phyloP scores from a whole-genome alignment of 2,329 filamentous ascomycete species.

The Penicillium sclerotigenum region DNA sequence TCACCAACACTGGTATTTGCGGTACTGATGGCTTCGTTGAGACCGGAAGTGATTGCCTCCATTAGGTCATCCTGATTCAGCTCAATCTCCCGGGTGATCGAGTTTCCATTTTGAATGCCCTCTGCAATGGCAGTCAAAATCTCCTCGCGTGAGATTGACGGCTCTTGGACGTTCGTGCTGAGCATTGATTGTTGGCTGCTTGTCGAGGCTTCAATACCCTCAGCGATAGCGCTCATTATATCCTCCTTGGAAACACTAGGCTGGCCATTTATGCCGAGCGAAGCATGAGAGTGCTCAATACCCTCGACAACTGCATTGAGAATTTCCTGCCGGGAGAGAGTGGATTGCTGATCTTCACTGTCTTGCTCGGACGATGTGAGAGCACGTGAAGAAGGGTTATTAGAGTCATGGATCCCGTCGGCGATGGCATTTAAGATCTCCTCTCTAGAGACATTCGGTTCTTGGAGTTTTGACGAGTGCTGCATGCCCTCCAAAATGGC shows the following conservation, averaged over 20 bases:
- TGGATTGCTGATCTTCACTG: not conserved
- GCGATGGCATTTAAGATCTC: conserved; percentile 9
- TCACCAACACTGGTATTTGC: conserved; percentile 54
- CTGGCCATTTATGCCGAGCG: not conserved
- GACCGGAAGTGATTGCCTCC: conserved; percentile 56
- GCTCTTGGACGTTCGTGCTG: conserved; percentile 35
- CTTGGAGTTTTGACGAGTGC: not conserved
- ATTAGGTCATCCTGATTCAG: conserved; percentile 54
- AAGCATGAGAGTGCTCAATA: conserved; percentile 4
- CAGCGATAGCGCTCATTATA: conserved; percentile 18
- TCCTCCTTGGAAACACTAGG: conserved; percentile 9
- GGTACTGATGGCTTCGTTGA: conserved; percentile 53
- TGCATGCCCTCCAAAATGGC: conserved; percentile 2
- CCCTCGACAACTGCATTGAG: conserved; percentile 5
- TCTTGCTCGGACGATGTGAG: not conserved
- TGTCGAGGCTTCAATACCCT: conserved; percentile 18
- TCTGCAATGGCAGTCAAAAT: conserved; percentile 59
- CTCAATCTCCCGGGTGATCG: conserved; percentile 58
- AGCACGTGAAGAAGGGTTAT: not conserved
- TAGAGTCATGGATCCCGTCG: conserved; percentile 5
- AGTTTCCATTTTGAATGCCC: conserved; percentile 51
- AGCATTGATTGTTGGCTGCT: conserved; percentile 37
- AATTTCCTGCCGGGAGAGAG: conserved; percentile 5
- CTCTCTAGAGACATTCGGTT: conserved; percentile 3
- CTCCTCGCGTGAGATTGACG: conserved; percentile 51